Conservation (phyloP, 257 asterid species). For the Dorcoceras hygrometricum region DNA sequence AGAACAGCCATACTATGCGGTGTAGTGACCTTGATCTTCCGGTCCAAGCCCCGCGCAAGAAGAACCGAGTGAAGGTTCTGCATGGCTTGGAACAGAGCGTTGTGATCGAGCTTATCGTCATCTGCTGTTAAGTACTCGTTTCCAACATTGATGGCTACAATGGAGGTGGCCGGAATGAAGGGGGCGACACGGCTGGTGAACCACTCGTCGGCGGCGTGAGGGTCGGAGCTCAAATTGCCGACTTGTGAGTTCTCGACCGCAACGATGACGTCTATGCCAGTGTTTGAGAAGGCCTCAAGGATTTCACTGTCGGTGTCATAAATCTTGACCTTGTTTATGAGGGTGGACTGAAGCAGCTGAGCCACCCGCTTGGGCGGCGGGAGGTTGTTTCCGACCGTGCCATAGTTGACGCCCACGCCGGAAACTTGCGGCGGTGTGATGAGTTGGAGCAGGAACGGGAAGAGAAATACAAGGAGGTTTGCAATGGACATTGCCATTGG, state of each 20-base stretch:
- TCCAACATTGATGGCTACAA: constrained; percentile 51
- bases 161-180: constrained; percentile 60
- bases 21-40: constrained; percentile 58
- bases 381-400: constrained; percentile 66
- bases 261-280: constrained; percentile 59
- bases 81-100: constrained; percentile 51
- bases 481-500: constrained; percentile 22
- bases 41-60: constrained; percentile 42
- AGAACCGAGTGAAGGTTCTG: constrained; percentile 45
- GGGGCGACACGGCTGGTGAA: constrained; percentile 45
- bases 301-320: constrained; percentile 64
- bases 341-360: constrained; percentile 59
- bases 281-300: constrained; percentile 61
- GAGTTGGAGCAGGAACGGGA: constrained; percentile 25
- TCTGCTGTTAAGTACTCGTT: constrained; percentile 59
- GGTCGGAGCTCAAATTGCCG: constrained; percentile 36
- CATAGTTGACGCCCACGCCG: constrained; percentile 59
- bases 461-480: constrained; percentile 17
- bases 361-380: constrained; percentile 63
- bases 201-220: constrained; percentile 48
- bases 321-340: constrained; percentile 53
- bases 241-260: constrained; percentile 50
- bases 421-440: constrained; percentile 22
- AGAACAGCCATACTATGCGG: constrained; percentile 71
- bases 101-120: constrained; percentile 40